Evolutionary conservation across 345 rosid species (phyloP), one percentile per base, ranked within the genome.

Genomic region (Brassica nigra): DNA sequence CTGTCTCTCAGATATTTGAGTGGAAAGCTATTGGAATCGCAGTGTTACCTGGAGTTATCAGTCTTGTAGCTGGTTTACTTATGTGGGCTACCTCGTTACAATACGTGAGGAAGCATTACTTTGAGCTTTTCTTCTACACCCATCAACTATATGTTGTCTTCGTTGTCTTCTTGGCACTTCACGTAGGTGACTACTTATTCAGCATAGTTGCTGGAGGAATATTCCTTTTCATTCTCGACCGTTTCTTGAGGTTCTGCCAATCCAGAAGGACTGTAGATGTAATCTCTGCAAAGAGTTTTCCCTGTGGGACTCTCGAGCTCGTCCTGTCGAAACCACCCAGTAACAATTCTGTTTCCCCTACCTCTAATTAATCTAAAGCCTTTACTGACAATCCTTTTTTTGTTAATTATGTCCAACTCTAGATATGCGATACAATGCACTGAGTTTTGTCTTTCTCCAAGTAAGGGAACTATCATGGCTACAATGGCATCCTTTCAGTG

Each of bases 401-500:
- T 34, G 34, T 33, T 12, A 15, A 37, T 18, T 18, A 14, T 66
- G 18, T 71, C 3, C 63, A 28, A 18, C 59, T 28, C 29, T 71
- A 92, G 97, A 80, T 86, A 78, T 95, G 78, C 74, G 80, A 23
- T 95, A 95, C 83, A 95, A 92, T 72, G 93, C 99, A 14, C 88
- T 95, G 62, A 90, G 98, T 76, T 92, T 95, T 57, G 52, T 95
- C 49, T 95, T 95, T 86, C 87, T 95, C 74, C 99, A 90, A 88
- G 84, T 92, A 52, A 84, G 90, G 76, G 93, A 88, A 80, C 34
- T 95, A 34, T 95, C 99, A 31, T 92, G 95, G 99, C 83, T 91
- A 79, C 98, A 95, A 62, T 95, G 99, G 98, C 98, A 95, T 85
- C 98, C 97, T 68, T 95, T 95, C 78, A 92, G 99, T 66, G 95